Evolutionary conservation across 805 yeast genomes (phyloP), one percentile per base, ranked within the genome.

Genomic region (Suhomyces tanzawaensis): DNA sequence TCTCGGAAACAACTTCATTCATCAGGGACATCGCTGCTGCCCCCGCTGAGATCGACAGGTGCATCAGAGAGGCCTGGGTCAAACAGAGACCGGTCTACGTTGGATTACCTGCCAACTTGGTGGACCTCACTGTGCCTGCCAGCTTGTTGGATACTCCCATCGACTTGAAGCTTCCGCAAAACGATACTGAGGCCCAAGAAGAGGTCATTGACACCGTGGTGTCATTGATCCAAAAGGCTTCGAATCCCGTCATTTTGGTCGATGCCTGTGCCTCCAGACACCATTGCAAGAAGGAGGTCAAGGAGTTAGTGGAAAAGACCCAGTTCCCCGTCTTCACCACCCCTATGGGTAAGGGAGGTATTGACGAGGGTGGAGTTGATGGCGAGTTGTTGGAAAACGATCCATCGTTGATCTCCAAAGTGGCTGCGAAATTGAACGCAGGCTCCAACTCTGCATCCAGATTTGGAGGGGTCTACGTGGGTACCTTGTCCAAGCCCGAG

Each of bases 181-280:
- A 65, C 49, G 66, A 64, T 40, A 55, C 58, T 9, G 62, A 58
- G 16, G 66, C 68, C 17, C 69, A 65, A 47, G 58, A 51, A 8
- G 71, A 65, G 49, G 71, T 64, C 4, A 48, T 64, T 38, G 61
- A 57, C 21, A 50, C 55, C 30, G 57, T 83, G 42, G 51, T 77
- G 44, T 62, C 65, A 25, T 60, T 82, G 66, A 71, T 87, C 51
- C 50, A 57, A 46, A 62, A 62, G 29, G 83, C 95, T 40, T 58
- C 72, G 58, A 77, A 80, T 64, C 95, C 95, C 51, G 61, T 84
- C 41, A 76, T 87, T 53, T 71, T 86, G 52, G 87, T 86, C 32
- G 95, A 86, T 68, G 95, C 95, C 32, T 86, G 95, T 74, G 87
- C 90, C 43, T 68, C 82, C 34, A 76, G 95, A 67, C 95, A 86